A percentile compares a stretch with the other conserved stretches of the same genome.
Conservation (phyloP, 176 grass and related monocot genomes). For the Alloteropsis semialata region DNA sequence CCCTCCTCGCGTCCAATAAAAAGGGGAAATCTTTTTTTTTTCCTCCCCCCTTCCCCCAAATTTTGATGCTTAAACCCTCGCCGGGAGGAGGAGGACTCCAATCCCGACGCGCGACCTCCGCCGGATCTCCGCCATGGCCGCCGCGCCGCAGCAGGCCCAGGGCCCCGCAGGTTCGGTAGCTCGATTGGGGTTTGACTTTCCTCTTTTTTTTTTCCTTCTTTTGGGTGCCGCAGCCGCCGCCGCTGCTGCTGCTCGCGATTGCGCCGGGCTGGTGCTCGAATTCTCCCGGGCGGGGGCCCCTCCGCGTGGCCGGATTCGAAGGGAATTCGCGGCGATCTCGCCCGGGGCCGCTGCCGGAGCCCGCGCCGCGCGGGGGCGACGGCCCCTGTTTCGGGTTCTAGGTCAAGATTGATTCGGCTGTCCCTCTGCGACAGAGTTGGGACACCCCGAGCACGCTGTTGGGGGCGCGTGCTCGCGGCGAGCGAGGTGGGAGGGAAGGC, state of each 20-base stretch:
- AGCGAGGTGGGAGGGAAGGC: not conserved
- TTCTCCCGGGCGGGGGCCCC: not conserved
- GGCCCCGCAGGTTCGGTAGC: conserved; percentile 19
- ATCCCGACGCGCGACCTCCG: conserved; percentile 8
- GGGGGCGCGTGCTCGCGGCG: not conserved
- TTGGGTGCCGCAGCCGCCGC: too few species aligned
- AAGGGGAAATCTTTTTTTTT: not conserved
- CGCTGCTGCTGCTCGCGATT: not conserved
- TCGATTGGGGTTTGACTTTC: conserved; percentile 14
- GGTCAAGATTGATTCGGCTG: conserved; percentile 29
- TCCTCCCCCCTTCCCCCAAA: not conserved
- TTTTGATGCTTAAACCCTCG: conserved; percentile 41
- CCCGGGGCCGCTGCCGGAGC: not conserved
- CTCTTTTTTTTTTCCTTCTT: too few species aligned
- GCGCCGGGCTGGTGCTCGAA: not conserved
- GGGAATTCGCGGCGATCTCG: not conserved
- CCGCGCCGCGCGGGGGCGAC: not conserved
- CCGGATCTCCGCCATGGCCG: conserved; percentile 43
- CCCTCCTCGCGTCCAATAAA: not conserved
- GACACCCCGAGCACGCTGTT: too few species aligned
- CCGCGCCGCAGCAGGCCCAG: conserved; percentile 34
- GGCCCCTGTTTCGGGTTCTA: not conserved
- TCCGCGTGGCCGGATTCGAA: not conserved
- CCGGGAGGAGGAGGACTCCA: conserved; percentile 4
- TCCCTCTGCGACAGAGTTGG: too few species aligned